A percentile compares a stretch with the other conserved stretches of the same genome.
Conservation (phyloP, 352 stramenopile genomes). For the Phytophthora cajani region DNA sequence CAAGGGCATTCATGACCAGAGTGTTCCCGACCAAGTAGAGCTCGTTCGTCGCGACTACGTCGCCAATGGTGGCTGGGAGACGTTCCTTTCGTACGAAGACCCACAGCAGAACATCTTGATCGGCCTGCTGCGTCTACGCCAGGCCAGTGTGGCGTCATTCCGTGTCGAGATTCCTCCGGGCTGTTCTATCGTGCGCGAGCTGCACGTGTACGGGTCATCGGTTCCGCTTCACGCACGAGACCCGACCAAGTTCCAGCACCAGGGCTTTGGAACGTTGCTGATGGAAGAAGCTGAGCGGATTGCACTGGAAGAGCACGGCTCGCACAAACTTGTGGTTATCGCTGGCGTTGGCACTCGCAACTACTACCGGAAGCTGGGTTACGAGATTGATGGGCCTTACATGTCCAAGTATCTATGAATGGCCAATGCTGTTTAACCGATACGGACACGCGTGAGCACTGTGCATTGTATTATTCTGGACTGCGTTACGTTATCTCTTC, state of each 20-base stretch:
- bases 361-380: slow-evolving; percentile 98
- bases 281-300: slow-evolving; percentile 98
- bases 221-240: slow-evolving; percentile 94
- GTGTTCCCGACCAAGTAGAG: slow-evolving; percentile 95
- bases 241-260: slow-evolving; percentile 97
- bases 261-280: slow-evolving; percentile 95
- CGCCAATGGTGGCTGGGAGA: slow-evolving; percentile 97
- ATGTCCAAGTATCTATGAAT: slow-evolving; percentile 94
- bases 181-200: slow-evolving; percentile 84
- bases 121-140: slow-evolving; percentile 93
- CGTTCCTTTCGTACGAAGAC: slow-evolving; percentile 97
- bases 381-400: slow-evolving; percentile 96
- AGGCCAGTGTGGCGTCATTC: slow-evolving; percentile 84
- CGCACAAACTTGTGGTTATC: slow-evolving; percentile 97
- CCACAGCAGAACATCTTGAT: slow-evolving; percentile 97
- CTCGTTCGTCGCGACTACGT: slow-evolving; percentile 96
- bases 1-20: slow-evolving; percentile 96
- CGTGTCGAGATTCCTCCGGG: slow-evolving; percentile 76
- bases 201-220: slow-evolving; percentile 98
- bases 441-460: not conserved
- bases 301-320: slow-evolving; percentile 94
- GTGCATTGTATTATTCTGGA: slow-evolving; percentile 5
- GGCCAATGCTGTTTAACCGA: slow-evolving; percentile 2
- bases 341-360: slow-evolving; percentile 95
- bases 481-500: not conserved